A percentile compares a stretch with the other conserved stretches of the same genome.
Evolutionary conservation across 1,284 basidiomycete species (phyloP).

Genomic region (Gomphus sp.): DNA sequence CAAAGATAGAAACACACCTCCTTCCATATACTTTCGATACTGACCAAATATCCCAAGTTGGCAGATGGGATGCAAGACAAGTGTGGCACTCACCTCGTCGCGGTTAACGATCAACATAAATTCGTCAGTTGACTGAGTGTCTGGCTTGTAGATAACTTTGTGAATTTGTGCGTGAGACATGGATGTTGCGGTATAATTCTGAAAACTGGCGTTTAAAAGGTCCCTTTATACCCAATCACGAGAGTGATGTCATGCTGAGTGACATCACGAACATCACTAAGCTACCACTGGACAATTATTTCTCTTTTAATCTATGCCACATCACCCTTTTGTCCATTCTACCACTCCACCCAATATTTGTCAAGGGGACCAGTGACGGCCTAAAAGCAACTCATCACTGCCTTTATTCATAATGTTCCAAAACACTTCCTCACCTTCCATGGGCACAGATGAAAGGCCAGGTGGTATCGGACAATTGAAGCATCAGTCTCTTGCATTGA

Average conservation of each 20-base stretch:
- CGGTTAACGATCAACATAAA: conserved; percentile 61
- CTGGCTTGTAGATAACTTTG: conserved; percentile 72
- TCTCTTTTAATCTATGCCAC: conserved; percentile 9
- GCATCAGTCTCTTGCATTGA: conserved; percentile 66
- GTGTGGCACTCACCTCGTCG: conserved; percentile 39
- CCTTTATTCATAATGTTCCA: background rate
- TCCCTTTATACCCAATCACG: too few relatives aligned
- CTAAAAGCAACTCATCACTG: conserved; percentile 18
- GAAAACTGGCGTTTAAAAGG: too few relatives aligned
- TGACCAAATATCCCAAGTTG: conserved; percentile 20
- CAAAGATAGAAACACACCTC: conserved; percentile 40
- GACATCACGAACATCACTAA: too few relatives aligned
- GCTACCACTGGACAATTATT: background rate
- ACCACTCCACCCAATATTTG: conserved; percentile 16
- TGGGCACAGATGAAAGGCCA: conserved; percentile 95
- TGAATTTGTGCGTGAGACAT: conserved; percentile 13
- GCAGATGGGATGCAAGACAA: background rate
- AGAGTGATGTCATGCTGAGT: too few relatives aligned
- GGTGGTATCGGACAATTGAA: conserved; percentile 55
- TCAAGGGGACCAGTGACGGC: conserved; percentile 40
- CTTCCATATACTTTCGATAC: conserved; percentile 72
- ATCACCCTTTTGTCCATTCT: background rate
- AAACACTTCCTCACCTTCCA: conserved; percentile 45
- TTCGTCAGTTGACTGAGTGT: conserved; percentile 58
- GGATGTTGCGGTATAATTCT: background rate